Evolutionary conservation across 75 land plant species (phyloP), one percentile per base, ranked within the genome.

Genomic region (Azolla pinnata): DNA sequence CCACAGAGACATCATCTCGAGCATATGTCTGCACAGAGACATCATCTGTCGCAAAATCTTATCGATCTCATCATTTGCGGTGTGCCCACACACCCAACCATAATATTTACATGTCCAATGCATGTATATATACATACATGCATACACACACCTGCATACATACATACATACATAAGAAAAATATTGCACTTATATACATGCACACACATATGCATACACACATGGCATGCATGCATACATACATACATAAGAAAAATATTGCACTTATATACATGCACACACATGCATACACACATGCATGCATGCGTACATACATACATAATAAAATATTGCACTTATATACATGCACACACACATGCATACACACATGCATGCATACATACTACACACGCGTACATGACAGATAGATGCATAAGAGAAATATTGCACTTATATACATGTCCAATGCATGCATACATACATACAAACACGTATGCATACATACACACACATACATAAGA

Each of bases 391-490:
- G n/a, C n/a, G n/a, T n/a, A n/a, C n/a, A n/a, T n/a, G n/a, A n/a
- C n/a, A n/a, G n/a, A 7, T 8, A 48, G 14, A 8, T 48, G 19
- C 4, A 48, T 48, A 48, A 12, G 3, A 3, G 19, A 3, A 48
- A 3, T 17, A 12, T 3, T 48, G 21, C 19, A 48, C 19, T 4
- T 48, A 48, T 48, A 18, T 48, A 48, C 21, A 48, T 48, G 19
- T 8, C 9, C 19, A 48, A n/a, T n/a, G n/a, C n/a, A n/a, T n/a
- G n/a, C n/a, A n/a, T n/a, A n/a, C 14, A 38, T 38, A 38, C 42
- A 38, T 38, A 38, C 42, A 38, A 7, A 38, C 42, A 38, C 19
- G 51, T 48, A 48, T 48, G 51, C 18, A 48, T 48, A 48, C 19
- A 48, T 48, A 3, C 21, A 48, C 7, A 7, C 18, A 18, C 18